These are phyloP conservation scores for Choricystis sp. DNA, from an alignment of 139 green algal species.

Conservation along the genomic window DNA sequence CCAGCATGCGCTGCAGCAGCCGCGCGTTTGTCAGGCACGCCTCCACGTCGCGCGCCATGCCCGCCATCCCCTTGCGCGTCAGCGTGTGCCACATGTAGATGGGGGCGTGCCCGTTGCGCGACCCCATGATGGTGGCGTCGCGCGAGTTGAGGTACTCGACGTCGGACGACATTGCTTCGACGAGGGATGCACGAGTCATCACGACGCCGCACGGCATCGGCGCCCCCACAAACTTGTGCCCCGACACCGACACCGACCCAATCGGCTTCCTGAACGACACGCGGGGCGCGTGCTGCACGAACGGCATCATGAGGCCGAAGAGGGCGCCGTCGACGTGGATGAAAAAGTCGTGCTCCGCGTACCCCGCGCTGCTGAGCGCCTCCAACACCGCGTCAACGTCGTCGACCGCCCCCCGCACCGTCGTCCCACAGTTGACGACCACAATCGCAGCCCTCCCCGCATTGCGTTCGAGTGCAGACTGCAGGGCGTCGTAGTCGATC, in stretches of 20 bases:
- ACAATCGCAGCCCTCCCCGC: conserved; percentile 65
- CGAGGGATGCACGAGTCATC: conserved; percentile 49
- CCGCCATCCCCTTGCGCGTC: conserved; percentile 73
- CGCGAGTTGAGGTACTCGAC: conserved; percentile 89
- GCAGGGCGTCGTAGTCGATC: conserved; percentile 83
- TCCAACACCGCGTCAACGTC: conserved; percentile 49
- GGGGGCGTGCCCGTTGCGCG: conserved; percentile 84
- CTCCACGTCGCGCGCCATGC: conserved; percentile 77
- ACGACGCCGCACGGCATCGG: conserved; percentile 82
- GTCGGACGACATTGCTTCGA: conserved; percentile 29
- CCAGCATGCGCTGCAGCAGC: conserved; percentile 58
- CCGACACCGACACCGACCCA: conserved; percentile 71
- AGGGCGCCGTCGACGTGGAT: conserved; percentile 96
- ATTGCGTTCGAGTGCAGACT: conserved; percentile 39
- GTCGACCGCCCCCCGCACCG: conserved; percentile 65
- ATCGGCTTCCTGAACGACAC: conserved; percentile 96
- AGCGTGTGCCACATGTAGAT: conserved; percentile 97
- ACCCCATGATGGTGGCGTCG: conserved; percentile 96
- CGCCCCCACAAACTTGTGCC: conserved; percentile 93
- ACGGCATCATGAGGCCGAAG: conserved; percentile 77
- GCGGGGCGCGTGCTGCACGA: conserved; percentile 72
- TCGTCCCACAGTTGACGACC: conserved; percentile 98
- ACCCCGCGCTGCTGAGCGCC: conserved; percentile 41
- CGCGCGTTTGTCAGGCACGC: conserved; percentile 81
- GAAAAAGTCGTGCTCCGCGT: conserved; percentile 83